Conservation (phyloP, 352 stramenopile genomes). For the Phytopythium cucurbitacearum region DNA sequence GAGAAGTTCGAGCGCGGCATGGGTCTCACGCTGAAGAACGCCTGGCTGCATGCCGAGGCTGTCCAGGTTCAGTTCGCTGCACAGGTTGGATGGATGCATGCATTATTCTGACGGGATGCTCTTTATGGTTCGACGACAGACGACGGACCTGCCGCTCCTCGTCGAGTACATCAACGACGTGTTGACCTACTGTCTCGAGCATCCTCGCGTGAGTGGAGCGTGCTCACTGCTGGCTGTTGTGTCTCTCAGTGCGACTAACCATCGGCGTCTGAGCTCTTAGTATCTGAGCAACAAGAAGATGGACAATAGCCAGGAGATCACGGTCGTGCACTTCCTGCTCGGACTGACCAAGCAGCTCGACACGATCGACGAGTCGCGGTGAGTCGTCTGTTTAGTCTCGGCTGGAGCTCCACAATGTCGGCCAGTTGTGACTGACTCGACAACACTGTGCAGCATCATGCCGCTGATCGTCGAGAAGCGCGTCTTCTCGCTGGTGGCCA, state of each 20-base stretch:
- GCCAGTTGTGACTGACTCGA: background rate
- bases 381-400: background rate
- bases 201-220: conserved; percentile 42
- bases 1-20: conserved; percentile 88
- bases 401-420: too few relatives aligned
- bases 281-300: conserved; percentile 72
- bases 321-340: conserved; percentile 85
- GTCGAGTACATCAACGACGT: conserved; percentile 87
- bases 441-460: conserved; percentile 56
- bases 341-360: conserved; percentile 82
- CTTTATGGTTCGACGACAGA: conserved; percentile 26
- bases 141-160: conserved; percentile 86
- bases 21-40: conserved; percentile 86
- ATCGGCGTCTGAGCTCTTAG: conserved; percentile 12
- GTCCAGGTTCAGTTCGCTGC: conserved; percentile 42
- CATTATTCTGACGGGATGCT: background rate
- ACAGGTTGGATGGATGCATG: too few relatives aligned
- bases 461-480: conserved; percentile 76
- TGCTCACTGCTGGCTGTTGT: conserved; percentile 1
- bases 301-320: conserved; percentile 79
- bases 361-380: conserved; percentile 79
- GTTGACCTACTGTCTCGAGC: conserved; percentile 72
- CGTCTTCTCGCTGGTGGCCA: conserved; percentile 71
- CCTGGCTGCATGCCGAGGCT: conserved; percentile 87
- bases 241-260: background rate